Evolutionary conservation across 2,329 filamentous ascomycete genomes (phyloP).

Genomic region (Aspergillus melleus): DNA sequence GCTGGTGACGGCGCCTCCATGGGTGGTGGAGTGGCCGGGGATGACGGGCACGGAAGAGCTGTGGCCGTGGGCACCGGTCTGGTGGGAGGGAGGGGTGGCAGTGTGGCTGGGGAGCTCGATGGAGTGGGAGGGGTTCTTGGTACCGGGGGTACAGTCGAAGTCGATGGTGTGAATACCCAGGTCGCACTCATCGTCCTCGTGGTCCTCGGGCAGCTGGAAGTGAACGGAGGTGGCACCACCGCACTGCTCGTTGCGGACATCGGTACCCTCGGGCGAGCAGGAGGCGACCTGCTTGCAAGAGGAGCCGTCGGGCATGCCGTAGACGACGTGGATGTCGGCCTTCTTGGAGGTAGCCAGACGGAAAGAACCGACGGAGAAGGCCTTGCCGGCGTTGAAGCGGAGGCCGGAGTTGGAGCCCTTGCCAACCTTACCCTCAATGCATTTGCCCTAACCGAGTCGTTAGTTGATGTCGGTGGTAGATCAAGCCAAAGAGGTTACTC

Average conservation of each 20-base stretch:
- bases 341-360: constrained; percentile 73
- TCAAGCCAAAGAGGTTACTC: constrained; percentile 35
- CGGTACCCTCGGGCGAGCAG: constrained; percentile 68
- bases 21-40: constrained; percentile 16
- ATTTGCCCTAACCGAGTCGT: constrained; percentile 52
- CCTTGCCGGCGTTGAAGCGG: constrained; percentile 57
- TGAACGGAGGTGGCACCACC: constrained; percentile 83
- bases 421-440: constrained; percentile 57
- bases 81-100: constrained; percentile 16
- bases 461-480: constrained; percentile 30
- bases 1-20: constrained; percentile 12
- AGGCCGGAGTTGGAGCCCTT: constrained; percentile 50
- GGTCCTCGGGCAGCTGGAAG: constrained; percentile 61
- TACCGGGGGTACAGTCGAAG: constrained; percentile 30
- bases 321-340: constrained; percentile 80
- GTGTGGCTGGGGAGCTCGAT: constrained; percentile 8
- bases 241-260: constrained; percentile 81
- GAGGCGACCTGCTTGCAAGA: constrained; percentile 74
- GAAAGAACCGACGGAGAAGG: constrained; percentile 75
- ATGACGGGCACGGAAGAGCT: constrained; percentile 18
- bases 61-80: constrained; percentile 19
- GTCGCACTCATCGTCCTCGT: constrained; percentile 62
- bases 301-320: constrained; percentile 78
- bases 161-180: constrained; percentile 54
- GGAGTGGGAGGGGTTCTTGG: constrained; percentile 12